Base-by-base conservation (phyloP, 169 alveolate genomes). In the Toxoplasma gondii region DNA sequence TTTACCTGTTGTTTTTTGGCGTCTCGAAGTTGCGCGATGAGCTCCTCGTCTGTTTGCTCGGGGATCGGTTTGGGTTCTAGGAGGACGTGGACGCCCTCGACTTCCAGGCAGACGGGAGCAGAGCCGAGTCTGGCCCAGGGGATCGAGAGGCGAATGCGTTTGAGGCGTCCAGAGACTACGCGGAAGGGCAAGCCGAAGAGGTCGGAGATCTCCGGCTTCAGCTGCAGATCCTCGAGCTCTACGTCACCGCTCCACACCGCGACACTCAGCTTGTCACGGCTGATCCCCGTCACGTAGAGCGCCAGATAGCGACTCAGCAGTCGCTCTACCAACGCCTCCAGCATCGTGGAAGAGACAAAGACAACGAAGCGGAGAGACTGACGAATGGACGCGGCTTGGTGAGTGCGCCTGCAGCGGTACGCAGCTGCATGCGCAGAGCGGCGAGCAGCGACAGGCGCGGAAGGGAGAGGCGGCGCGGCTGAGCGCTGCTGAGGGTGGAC, bases 181-280 rank as follows among this genome's bases (percentile, higher is more conserved):
- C 96, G 94, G 44, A 96, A 91, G n/a, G 97, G 97, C 31, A 96
- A 93, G 22, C 96, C 96, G 38, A 96, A 91, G 83, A 91, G 96
- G 64, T 96, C 98, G 38, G 98, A 94, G 92, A 97, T 97, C 83
- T 97, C 98, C 69, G 97, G 96, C 96, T 97, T 97, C 54, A 97
- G 95, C 81, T 96, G 95, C 88, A 97, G 88, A 64, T 97, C 97
- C 69, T 97, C 97, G 74, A 97, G 94, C 64, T 94, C 97, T n/a
- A 97, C 96, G 91, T 97, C 96, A 49, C 98, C 98, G 43, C 98
- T 96, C 98, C 98, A 97, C 22, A 97, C 98, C 22, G 98, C 98
- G 96, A 97, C 96, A 67, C 97, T 98, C 80, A 97, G 92, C 93
- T 97, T 97, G 88, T 96, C 97, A 49, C 97, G 97, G 83, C 93